Evolutionary conservation across 768 basidiomycete species (phyloP).

Genomic region (Agaricus blazei): DNA sequence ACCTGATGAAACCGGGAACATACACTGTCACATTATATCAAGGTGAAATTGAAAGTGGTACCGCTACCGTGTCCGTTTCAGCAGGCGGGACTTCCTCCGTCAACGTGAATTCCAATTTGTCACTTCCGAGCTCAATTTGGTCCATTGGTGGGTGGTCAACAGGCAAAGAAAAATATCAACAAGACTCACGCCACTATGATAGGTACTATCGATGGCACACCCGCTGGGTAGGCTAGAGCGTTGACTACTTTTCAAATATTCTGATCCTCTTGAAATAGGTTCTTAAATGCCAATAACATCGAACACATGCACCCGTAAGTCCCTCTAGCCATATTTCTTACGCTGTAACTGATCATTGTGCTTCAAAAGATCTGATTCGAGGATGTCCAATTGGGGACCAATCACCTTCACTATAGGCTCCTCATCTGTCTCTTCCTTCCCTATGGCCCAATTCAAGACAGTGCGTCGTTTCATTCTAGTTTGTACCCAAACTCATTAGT

Average conservation of each 20-base stretch:
- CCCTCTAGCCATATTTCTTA: not conserved
- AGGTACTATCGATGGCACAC: slow-evolving; percentile 43
- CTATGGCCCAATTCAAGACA: slow-evolving; percentile 45
- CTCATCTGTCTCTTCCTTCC: slow-evolving; percentile 33
- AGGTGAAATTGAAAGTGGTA: slow-evolving; percentile 41
- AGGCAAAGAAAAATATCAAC: not conserved
- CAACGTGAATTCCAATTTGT: slow-evolving; percentile 25
- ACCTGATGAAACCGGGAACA: slow-evolving; percentile 43
- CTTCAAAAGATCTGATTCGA: slow-evolving; percentile 30
- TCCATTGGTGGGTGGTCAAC: slow-evolving; percentile 28
- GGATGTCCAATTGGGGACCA: slow-evolving; percentile 44
- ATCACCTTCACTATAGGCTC: slow-evolving; percentile 39
- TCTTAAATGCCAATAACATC: slow-evolving; percentile 47
- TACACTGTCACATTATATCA: slow-evolving; percentile 42
- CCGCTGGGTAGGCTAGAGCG: slow-evolving; percentile 26
- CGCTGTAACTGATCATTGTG: not conserved
- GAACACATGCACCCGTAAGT: slow-evolving; percentile 44
- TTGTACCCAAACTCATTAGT: not conserved
- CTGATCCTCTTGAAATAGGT: slow-evolving; percentile 16
- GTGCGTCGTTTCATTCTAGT: slow-evolving; percentile 15
- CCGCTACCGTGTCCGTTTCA: slow-evolving; percentile 34
- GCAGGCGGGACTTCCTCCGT: slow-evolving; percentile 33
- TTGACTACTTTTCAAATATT: not conserved
- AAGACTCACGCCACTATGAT: not conserved
- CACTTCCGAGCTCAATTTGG: slow-evolving; percentile 35